Evolutionary conservation across 2,329 filamentous ascomycete genomes (phyloP).

Genomic region (Fusarium concolor): DNA sequence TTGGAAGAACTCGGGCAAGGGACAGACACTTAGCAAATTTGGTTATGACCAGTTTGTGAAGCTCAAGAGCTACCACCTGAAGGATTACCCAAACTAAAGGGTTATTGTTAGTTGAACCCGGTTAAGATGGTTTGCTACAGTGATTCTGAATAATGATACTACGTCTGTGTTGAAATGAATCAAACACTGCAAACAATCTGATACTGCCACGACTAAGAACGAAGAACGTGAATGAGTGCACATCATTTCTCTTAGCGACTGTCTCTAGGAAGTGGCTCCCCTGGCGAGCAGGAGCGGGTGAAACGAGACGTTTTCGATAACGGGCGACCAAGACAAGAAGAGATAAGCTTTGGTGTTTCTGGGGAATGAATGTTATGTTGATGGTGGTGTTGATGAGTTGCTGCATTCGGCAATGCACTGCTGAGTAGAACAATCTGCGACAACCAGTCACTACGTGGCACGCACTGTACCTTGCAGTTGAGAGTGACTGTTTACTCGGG

Average conservation of each 20-base stretch:
- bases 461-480: background rate
- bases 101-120: background rate
- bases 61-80: slow-evolving; percentile 95
- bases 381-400: background rate
- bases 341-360: background rate
- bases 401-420: slow-evolving; percentile 31
- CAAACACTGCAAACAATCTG: slow-evolving; percentile 23
- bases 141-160: slow-evolving; percentile 32
- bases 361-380: background rate
- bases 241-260: slow-evolving; percentile 36
- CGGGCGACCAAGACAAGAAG: slow-evolving; percentile 18
- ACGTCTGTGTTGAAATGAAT: slow-evolving; percentile 15
- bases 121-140: slow-evolving; percentile 17
- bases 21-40: slow-evolving; percentile 87
- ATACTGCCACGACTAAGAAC: background rate
- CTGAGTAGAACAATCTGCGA: slow-evolving; percentile 28
- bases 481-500: background rate
- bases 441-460: slow-evolving; percentile 24
- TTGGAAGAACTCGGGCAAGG: slow-evolving; percentile 97
- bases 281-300: slow-evolving; percentile 18
- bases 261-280: slow-evolving; percentile 22
- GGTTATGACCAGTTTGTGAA: slow-evolving; percentile 97
- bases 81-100: slow-evolving; percentile 75
- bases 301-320: slow-evolving; percentile 37
- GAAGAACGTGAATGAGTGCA: slow-evolving; percentile 1